phyloP scores from a whole-genome alignment of 495 filamentous ascomycete species.

The Haplographium delicatum region DNA sequence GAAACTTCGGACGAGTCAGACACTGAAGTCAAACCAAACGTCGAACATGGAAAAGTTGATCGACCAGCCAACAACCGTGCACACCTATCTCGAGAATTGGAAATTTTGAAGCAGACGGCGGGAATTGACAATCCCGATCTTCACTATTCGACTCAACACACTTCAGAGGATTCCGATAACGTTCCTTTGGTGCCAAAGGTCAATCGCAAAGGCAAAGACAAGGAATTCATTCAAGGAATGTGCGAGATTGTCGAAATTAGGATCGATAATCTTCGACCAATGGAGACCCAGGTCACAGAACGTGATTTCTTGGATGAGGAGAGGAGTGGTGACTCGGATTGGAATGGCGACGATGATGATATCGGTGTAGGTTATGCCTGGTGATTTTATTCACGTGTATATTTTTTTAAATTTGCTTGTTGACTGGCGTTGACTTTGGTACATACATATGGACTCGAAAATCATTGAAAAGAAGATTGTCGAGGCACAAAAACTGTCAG shows the following conservation, averaged over 20 bases:
- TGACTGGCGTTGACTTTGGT: no score
- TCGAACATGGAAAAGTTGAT: not conserved
- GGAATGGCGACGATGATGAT: conserved; percentile 49
- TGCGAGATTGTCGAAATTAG: conserved; percentile 74
- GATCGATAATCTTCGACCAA: conserved; percentile 77
- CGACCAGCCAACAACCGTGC: not conserved
- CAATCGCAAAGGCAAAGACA: conserved; percentile 15
- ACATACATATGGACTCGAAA: no score
- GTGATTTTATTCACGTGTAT: conserved; percentile 14
- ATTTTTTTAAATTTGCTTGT: no score
- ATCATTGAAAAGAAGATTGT: no score
- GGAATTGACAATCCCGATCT: conserved; percentile 12
- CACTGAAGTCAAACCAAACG: not conserved
- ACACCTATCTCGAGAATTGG: conserved; percentile 15
- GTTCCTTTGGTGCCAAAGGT: not conserved
- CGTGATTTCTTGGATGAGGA: conserved; percentile 79
- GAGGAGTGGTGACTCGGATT: conserved; percentile 70
- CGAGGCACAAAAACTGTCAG: no score
- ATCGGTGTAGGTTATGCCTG: conserved; percentile 19
- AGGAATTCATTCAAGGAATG: conserved; percentile 60
- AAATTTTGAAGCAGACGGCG: conserved; percentile 12
- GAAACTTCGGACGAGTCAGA: conserved; percentile 15
- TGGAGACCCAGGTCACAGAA: conserved; percentile 67
- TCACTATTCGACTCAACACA: not conserved
- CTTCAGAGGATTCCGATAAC: conserved; percentile 4